Conservation (phyloP, 345 rosid species). For the Isatis tinctoria region DNA sequence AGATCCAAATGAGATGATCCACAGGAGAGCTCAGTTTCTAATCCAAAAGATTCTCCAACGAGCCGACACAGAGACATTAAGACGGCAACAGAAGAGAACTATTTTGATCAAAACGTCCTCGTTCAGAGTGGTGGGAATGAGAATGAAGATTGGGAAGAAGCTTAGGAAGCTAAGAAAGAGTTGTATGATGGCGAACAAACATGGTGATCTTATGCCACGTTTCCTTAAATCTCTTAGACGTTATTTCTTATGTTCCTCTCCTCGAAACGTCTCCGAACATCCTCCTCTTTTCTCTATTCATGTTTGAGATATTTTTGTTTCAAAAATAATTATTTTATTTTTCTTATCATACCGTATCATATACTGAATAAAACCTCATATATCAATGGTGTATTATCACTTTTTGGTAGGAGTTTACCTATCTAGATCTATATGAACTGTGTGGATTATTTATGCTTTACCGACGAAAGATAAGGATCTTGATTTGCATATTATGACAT, state of each 20-base stretch:
- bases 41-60: conserved; percentile 54
- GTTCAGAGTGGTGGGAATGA: conserved; percentile 45
- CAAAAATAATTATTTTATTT: neutral
- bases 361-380: neutral
- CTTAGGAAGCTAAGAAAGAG: conserved; percentile 56
- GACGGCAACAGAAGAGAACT: conserved; percentile 36
- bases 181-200: conserved; percentile 1
- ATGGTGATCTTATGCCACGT: conserved; percentile 28
- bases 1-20: conserved; percentile 50
- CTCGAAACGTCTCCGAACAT: neutral
- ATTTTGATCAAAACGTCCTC: neutral
- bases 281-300: conserved; percentile 10
- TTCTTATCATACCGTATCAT: neutral
- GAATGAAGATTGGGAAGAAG: conserved; percentile 59
- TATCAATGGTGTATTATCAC: neutral
- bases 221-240: conserved; percentile 4
- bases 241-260: conserved; percentile 4
- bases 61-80: conserved; percentile 39
- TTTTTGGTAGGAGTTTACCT: neutral
- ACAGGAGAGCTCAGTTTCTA: conserved; percentile 67
- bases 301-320: neutral
- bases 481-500: neutral
- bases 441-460: neutral
- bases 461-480: neutral
- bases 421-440: neutral